These are phyloP conservation scores for Chalciporus chontae DNA, from an alignment of 768 basidiomycete species.

Conservation along the genomic window DNA sequence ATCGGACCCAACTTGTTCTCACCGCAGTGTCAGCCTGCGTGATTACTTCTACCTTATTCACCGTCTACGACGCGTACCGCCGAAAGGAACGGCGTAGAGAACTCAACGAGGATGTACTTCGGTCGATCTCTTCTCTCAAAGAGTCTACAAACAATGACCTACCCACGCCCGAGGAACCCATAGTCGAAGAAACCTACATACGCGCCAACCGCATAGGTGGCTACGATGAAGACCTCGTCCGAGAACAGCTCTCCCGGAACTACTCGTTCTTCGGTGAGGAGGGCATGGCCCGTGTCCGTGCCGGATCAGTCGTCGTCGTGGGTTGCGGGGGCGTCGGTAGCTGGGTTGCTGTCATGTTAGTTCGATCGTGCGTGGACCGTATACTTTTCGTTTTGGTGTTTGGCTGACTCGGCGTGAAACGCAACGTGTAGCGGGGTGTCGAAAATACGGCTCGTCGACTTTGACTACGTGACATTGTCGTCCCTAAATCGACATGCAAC, in stretches of 20 bases:
- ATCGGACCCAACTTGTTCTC: conserved; percentile 60
- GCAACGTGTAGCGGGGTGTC: conserved; percentile 56
- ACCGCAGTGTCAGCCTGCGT: conserved; percentile 64
- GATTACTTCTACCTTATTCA: conserved; percentile 56
- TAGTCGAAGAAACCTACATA: conserved; percentile 15
- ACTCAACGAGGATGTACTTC: conserved; percentile 55
- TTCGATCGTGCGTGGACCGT: conserved; percentile 65
- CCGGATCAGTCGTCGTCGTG: conserved; percentile 77
- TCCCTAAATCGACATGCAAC: conserved; percentile 95
- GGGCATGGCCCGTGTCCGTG: conserved; percentile 74
- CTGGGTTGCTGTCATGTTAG: conserved; percentile 93
- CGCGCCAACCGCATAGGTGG: conserved; percentile 20
- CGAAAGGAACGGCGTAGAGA: conserved; percentile 48
- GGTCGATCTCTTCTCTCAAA: conserved; percentile 40
- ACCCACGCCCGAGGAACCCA: conserved; percentile 3
- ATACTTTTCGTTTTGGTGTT: neutral
- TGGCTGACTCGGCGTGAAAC: neutral
- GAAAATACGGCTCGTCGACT: conserved; percentile 81
- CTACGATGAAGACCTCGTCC: conserved; percentile 79
- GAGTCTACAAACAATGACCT: neutral
- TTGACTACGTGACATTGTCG: conserved; percentile 93
- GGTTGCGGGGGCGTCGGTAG: conserved; percentile 97
- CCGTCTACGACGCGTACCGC: conserved; percentile 51
- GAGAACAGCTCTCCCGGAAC: conserved; percentile 89
- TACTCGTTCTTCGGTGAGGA: conserved; percentile 94